Conservation (phyloP, 345 rosid genomes). For the Dipteronia dyeriana region DNA sequence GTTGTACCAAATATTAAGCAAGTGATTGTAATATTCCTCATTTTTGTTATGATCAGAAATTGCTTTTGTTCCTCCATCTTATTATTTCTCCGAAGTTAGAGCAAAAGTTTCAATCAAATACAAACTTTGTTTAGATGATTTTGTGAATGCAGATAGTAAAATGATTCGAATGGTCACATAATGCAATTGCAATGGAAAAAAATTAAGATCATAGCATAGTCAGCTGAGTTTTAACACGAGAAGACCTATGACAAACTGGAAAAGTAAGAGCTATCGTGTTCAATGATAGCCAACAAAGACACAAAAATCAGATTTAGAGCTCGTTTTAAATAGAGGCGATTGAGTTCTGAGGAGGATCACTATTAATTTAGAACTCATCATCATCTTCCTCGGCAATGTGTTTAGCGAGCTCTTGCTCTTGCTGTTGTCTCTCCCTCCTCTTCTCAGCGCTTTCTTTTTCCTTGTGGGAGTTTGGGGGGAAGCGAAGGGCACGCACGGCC, state of each 20-base stretch:
- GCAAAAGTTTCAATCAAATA: not conserved
- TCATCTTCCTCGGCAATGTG: conserved; percentile 66
- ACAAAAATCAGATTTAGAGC: not conserved
- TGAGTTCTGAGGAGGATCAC: not conserved
- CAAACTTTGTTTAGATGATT: not conserved
- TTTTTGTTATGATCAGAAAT: not conserved
- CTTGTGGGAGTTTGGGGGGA: conserved; percentile 63
- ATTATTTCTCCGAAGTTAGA: no score
- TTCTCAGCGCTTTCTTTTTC: conserved; percentile 61
- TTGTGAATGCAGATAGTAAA: no score
- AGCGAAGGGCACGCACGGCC: conserved; percentile 60
- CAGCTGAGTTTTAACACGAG: no score
- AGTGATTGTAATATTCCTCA: not conserved
- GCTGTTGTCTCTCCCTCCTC: conserved; percentile 59
- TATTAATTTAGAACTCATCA: conserved; percentile 40
- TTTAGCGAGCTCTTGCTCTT: conserved; percentile 60
- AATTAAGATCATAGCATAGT: not conserved
- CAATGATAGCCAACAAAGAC: no score
- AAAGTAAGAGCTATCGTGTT: no score
- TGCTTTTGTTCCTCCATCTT: not conserved
- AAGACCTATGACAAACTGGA: no score
- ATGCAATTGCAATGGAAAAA: not conserved
- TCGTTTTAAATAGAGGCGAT: not conserved
- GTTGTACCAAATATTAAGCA: conserved; percentile 7
- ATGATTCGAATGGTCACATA: not conserved